Conservation (phyloP, 495 filamentous ascomycete genomes). For the Aspergillus diversus region DNA sequence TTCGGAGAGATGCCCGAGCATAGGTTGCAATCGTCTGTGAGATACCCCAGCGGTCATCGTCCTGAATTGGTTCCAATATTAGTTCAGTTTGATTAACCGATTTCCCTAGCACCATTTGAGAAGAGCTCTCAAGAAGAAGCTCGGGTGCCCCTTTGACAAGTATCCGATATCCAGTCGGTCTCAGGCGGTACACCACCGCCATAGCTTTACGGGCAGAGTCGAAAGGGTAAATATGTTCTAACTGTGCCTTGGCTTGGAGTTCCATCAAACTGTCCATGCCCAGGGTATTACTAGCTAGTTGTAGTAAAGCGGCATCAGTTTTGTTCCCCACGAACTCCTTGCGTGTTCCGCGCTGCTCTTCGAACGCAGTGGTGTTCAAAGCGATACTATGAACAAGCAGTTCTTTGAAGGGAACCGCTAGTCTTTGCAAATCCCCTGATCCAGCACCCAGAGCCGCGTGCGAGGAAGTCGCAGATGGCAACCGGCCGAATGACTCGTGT, state of each 20-base stretch:
- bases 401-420: constrained; percentile 40
- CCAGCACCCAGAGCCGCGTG: constrained; percentile 20
- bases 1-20: constrained; percentile 61
- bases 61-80: constrained; percentile 48
- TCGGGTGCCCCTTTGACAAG: constrained; percentile 74
- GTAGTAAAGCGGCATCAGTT: constrained; percentile 68
- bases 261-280: constrained; percentile 64
- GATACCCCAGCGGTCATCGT: constrained; percentile 33
- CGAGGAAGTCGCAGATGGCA: constrained; percentile 24
- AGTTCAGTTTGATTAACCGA: constrained; percentile 39
- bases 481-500: constrained; percentile 33
- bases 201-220: constrained; percentile 72
- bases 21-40: constrained; percentile 56
- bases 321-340: constrained; percentile 68
- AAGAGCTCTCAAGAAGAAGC: constrained; percentile 60
- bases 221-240: constrained; percentile 68
- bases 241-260: constrained; percentile 59
- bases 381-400: constrained; percentile 63
- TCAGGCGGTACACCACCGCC: constrained; percentile 63
- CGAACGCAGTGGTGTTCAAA: constrained; percentile 70
- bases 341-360: constrained; percentile 59
- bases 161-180: constrained; percentile 57
- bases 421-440: constrained; percentile 10
- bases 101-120: constrained; percentile 63
- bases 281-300: constrained; percentile 61